Evolutionary conservation across 140 eudicot genomes (phyloP), one percentile per base, ranked within the genome.

Genomic region (Ambrosia hybrid): DNA sequence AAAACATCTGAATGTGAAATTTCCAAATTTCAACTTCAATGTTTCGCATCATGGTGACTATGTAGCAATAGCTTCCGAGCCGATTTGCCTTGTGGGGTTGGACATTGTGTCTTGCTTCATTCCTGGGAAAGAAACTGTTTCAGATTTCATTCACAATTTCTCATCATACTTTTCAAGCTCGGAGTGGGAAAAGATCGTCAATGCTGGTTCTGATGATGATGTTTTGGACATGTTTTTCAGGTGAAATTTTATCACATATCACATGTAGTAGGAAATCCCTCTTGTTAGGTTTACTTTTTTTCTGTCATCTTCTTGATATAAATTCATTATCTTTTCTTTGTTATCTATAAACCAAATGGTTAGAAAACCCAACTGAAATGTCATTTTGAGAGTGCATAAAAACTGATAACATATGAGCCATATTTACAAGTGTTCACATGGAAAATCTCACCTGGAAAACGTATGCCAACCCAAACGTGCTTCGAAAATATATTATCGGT

Each of bases 31-130:
- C 67, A 92, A 92, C 72, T 92, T 87, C 59, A 92, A 86, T 75
- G 95, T 78, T 67, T 89, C 96, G 7, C 98, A 92, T 77, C 96
- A 92, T 72, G 98, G 98, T 84, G 95, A 92, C 69, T 89, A 81
- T 68, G 98, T 92, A 57, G 98, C 92, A 4, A 92, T 92, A 60
- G 96, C 96, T 73, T 92, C 98, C 59, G 96, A 92, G 79, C 95
- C 96, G 52, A 63, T 89, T 34, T 92, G 95, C 87, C 81, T 92
- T 66, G 98, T 92, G 70, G 96, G 98, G 57, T 57, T 89, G 75
- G 98, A 92, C 76, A 83, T 92, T 52, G 91, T 90, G 57, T 83
- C 87, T 67, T 80, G 74, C 68, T 39, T 70, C 81, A 60, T 75
- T 73, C 91, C 87, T 34, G 82, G 70, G 62, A 82, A 81, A 65